phyloP scores from a whole-genome alignment of 176 grass and related monocot genomes.

The Areca catechu region DNA sequence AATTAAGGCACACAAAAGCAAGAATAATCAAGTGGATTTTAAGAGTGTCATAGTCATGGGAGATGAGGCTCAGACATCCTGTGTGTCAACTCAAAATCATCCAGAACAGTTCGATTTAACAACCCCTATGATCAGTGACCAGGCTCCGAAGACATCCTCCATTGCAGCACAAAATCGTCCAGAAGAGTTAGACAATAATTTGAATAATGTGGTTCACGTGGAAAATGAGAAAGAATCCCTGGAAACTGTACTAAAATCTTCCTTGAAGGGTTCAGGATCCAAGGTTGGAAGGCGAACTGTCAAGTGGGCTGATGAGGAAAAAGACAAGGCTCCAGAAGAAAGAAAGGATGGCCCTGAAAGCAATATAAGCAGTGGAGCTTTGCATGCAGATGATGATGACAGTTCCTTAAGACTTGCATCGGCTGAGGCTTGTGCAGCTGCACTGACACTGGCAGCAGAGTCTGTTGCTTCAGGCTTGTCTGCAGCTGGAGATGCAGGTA shows the following conservation, averaged over 20 bases:
- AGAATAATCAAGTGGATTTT: slow-evolving; percentile 24
- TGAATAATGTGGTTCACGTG: slow-evolving; percentile 23
- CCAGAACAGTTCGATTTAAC: not conserved
- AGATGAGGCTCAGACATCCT: slow-evolving; percentile 18
- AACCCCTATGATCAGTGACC: not conserved
- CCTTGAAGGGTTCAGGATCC: slow-evolving; percentile 43
- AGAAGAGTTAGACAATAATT: slow-evolving; percentile 19
- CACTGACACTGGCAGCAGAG: slow-evolving; percentile 58
- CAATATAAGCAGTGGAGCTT: slow-evolving; percentile 21
- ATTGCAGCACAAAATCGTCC: slow-evolving; percentile 9
- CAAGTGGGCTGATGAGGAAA: slow-evolving; percentile 55
- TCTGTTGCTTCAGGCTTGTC: slow-evolving; percentile 54
- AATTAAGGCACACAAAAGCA: slow-evolving; percentile 20
- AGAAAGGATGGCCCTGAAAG: slow-evolving; percentile 25
- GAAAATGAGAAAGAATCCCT: slow-evolving; percentile 11
- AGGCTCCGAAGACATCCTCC: slow-evolving; percentile 13
- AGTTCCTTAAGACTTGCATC: slow-evolving; percentile 54
- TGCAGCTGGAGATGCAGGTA: slow-evolving; percentile 72
- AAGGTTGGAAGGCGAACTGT: slow-evolving; percentile 41
- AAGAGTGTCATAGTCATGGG: slow-evolving; percentile 30
- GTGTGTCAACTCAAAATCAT: not conserved
- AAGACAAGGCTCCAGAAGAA: slow-evolving; percentile 20
- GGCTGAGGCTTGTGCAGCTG: slow-evolving; percentile 72
- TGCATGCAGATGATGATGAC: slow-evolving; percentile 24
- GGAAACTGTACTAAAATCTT: slow-evolving; percentile 45